These are phyloP conservation scores for Fusarium sp. DNA, from an alignment of 2,329 filamentous ascomycete species.

Conservation along the genomic window DNA sequence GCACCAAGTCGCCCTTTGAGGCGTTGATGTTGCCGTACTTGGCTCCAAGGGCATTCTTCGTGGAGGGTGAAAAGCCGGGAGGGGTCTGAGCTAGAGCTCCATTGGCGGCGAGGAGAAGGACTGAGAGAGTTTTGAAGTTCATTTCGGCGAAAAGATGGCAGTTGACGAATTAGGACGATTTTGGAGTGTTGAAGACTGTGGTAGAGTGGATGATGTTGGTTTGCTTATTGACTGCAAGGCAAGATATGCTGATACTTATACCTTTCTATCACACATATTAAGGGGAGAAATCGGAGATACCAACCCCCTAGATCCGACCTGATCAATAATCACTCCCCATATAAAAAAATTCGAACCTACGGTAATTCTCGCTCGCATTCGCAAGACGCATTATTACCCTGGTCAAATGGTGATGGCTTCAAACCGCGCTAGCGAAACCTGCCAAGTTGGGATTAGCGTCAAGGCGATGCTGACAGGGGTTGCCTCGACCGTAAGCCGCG, in stretches of 20 bases:
- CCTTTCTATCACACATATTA: neutral
- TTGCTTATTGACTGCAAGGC: neutral
- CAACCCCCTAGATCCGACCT: neutral
- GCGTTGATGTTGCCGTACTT: neutral
- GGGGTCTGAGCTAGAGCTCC: neutral
- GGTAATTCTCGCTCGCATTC: neutral
- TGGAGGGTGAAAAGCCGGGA: slow-evolving; percentile 1
- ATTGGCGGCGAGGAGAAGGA: neutral
- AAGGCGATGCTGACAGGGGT: neutral
- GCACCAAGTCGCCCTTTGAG: neutral
- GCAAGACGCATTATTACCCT: neutral
- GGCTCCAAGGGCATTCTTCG: neutral
- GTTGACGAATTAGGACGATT: neutral
- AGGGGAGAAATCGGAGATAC: neutral
- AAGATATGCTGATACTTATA: neutral
- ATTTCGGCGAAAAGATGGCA: neutral
- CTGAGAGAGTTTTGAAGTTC: neutral
- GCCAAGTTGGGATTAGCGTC: neutral
- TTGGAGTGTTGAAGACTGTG: neutral
- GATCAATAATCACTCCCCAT: neutral
- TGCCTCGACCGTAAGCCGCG: neutral
- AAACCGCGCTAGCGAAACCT: slow-evolving; percentile 14
- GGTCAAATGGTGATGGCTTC: neutral
- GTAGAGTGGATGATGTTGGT: neutral
- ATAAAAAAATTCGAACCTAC: neutral